phyloP scores from a whole-genome alignment of 116 monocot species.

The Zostera marina region DNA sequence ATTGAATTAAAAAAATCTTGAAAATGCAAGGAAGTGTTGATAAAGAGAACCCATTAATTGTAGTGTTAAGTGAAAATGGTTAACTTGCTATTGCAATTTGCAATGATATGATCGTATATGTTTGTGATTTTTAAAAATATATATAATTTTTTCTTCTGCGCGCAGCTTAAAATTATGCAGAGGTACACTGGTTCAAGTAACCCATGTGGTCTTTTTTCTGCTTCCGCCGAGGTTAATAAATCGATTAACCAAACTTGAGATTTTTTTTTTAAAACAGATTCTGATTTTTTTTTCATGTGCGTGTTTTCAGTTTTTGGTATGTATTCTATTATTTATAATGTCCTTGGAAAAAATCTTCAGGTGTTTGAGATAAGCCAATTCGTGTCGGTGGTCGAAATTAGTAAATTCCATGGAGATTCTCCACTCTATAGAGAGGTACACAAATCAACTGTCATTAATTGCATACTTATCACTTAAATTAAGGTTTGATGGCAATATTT shows the following conservation, averaged over 20 bases:
- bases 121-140: too few species aligned
- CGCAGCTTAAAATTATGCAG: constrained; percentile 14
- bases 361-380: constrained; percentile 63
- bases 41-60: too few species aligned
- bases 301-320: not conserved
- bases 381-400: constrained; percentile 58
- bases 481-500: not conserved
- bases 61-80: too few species aligned
- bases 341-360: constrained; percentile 12
- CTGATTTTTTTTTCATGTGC: not conserved
- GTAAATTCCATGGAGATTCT: constrained; percentile 53
- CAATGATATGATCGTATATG: too few species aligned
- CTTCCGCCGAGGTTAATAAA: constrained; percentile 16
- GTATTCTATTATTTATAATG: not conserved
- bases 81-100: too few species aligned
- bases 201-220: constrained; percentile 1
- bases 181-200: constrained; percentile 3
- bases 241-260: not conserved
- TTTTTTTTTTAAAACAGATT: not conserved
- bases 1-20: too few species aligned
- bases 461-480: too few species aligned
- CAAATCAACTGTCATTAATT: not conserved
- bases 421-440: constrained; percentile 62
- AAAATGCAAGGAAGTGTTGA: too few species aligned
- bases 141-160: not conserved